Evolutionary conservation across 306 rosid species (phyloP).

Genomic region (Vicia sativa): DNA sequence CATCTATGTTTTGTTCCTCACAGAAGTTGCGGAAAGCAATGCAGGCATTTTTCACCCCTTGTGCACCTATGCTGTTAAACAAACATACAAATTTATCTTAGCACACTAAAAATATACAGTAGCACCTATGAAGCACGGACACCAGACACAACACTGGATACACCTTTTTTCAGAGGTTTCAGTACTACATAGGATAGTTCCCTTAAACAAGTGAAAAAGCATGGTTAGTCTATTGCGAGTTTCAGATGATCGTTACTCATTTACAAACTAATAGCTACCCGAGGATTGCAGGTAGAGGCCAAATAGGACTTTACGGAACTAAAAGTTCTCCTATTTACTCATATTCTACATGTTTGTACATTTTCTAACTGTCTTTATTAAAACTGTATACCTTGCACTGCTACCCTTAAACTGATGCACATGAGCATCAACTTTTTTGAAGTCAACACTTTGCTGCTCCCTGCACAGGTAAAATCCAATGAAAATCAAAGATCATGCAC

Average conservation of each 20-base stretch:
- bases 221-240: background rate
- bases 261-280: too few relatives aligned
- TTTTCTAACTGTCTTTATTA: slow-evolving; percentile 5
- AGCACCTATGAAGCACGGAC: background rate
- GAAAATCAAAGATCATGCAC: slow-evolving; percentile 34
- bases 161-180: too few relatives aligned
- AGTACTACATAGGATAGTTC: too few relatives aligned
- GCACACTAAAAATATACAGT: slow-evolving; percentile 14
- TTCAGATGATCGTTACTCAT: background rate
- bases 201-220: slow-evolving; percentile 25
- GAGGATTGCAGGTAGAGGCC: background rate
- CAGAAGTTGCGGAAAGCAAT: slow-evolving; percentile 79
- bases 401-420: slow-evolving; percentile 98
- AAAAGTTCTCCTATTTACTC: slow-evolving; percentile 23
- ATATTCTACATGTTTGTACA: slow-evolving; percentile 5
- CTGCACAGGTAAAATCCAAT: slow-evolving; percentile 46
- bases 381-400: slow-evolving; percentile 78
- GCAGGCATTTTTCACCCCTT: slow-evolving; percentile 82
- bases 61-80: slow-evolving; percentile 84
- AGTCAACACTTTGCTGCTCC: slow-evolving; percentile 72
- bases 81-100: slow-evolving; percentile 36
- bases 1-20: slow-evolving; percentile 80
- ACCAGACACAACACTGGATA: too few relatives aligned
- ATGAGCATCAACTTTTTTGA: slow-evolving; percentile 88
- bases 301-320: slow-evolving; percentile 11